Evolutionary conservation across 306 rosid genomes (phyloP), one percentile per base, ranked within the genome.

Genomic region (Inga oerstediana): DNA sequence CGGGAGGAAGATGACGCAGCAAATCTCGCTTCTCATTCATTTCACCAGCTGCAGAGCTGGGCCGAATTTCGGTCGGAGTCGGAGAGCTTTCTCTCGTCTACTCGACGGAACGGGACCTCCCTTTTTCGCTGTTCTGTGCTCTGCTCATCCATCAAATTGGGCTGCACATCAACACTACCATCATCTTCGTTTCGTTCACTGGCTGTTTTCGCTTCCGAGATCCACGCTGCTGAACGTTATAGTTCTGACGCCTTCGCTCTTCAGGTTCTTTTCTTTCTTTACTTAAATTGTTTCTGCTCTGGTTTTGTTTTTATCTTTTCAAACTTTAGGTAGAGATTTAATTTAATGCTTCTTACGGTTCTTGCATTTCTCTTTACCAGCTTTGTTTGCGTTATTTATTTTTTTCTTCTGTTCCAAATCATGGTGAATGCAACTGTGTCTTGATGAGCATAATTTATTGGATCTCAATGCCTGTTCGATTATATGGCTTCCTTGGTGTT

Each of bases 391-490:
- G 51, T 52, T 4, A 27, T 39, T 70, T 3, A 2, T 58, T 8
- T 59, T 59, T 37, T 13, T 64, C 13, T 41, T 43, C 43, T 17
- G 2, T 45, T 62, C 68, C 77, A 74, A 81, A 82, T 87, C 86
- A 12, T 30, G 79, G 43, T 69, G 75, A 84, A 61, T 43, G 77
- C 88, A 62, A 69, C 82, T 79, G 43, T 59, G 39, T 32, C 79
- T 79, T 41, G 22, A 15, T n/a, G 62, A 72, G 72, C 52, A 48
- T 44, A 35, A 43, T 19, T 75, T 20, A 64, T 79, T 79, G 85
- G 90, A 87, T 87, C 90, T 85, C 80, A 46, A 54, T 37, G 51
- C 73, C 46, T 84, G 10, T 52, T 81, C 34, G 56, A 75, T 84
- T 79, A 15, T 34, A 61, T 20, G 78, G 79, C 46, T 82, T 78